Conservation (phyloP, 176 grass and related monocot genomes). For the Carex scoparia region DNA sequence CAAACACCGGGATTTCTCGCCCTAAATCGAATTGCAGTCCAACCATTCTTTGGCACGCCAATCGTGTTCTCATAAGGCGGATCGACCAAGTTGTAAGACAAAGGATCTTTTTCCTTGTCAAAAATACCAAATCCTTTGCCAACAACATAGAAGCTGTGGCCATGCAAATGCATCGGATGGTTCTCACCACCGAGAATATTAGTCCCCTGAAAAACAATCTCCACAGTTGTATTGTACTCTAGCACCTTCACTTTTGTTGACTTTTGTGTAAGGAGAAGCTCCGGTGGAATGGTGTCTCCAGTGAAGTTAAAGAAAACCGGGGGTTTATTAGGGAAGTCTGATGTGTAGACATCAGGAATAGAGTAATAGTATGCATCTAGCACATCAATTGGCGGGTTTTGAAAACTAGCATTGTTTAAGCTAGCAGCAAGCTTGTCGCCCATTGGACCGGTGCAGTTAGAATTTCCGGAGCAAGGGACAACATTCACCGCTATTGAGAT, state of each 20-base stretch:
- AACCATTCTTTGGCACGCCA: no score
- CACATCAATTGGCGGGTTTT: conserved; percentile 47
- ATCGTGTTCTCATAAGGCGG: no score
- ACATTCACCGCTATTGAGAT: conserved; percentile 39
- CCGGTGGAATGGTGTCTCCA: background rate
- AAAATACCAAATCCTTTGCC: no score
- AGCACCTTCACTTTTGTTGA: no score
- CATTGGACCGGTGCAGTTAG: conserved; percentile 15
- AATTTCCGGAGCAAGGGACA: conserved; percentile 38
- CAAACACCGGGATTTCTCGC: conserved; percentile 60
- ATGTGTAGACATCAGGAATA: conserved; percentile 35
- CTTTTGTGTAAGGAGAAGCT: conserved; percentile 8
- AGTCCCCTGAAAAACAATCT: no score
- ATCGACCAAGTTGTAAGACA: no score
- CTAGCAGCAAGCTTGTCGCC: conserved; percentile 30
- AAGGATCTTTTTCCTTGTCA: no score
- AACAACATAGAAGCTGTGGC: no score
- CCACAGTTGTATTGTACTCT: no score
- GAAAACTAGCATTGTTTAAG: conserved; percentile 70
- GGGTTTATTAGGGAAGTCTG: conserved; percentile 59
- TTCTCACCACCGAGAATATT: no score
- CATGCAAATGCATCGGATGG: no score
- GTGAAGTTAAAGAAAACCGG: conserved; percentile 35
- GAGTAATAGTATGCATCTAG: conserved; percentile 42
- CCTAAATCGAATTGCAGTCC: no score